Base-by-base conservation (phyloP, 495 filamentous ascomycete genomes). In the Talaromyces trachyspermus region DNA sequence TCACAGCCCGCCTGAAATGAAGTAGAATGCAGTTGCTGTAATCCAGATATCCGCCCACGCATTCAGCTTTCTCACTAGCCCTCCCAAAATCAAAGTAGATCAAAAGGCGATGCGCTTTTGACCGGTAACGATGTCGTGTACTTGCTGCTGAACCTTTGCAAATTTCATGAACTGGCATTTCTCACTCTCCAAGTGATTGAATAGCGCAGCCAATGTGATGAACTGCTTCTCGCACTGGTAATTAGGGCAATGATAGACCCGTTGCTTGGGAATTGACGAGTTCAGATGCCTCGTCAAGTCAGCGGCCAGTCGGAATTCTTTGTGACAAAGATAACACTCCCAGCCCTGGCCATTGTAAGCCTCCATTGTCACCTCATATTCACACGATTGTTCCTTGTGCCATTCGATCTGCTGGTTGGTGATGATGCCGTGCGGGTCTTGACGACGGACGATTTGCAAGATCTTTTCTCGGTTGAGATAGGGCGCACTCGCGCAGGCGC, bases 171-270 rank as follows among this genome's bases (percentile, higher is more conserved):
- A 70, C 0, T 48, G 49, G 54, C 76, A 82, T 0, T 54, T 46
- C 54, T 77, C 78, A 53, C 74, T 80, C 57, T 80, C 77, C 4
- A 79, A 52, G 49, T 79, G 76, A 48, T 66, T 74, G 56, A 79
- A 78, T 25, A 79, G 40, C 3, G 46, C 66, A 22, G 73, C 75
- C 42, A 80, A 43, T 0, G 65, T 59, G 26, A 52, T 51, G 54
- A 80, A 82, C 24, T 77, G 48, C 49, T 61, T 69, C 10, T 27
- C 29, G 41, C 77, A 81, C 14, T 35, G 38, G 0, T 18, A n/a
- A 26, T 75, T 75, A 0, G 74, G 74, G 45, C 76, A 81, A 51
- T 74, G 76, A 43, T 80, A 83, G 3, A 76, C 55, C 15, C 62
- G 58, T 46, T 74, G 66, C 47, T 70, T 52, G 46, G 80, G 63